phyloP scores from a whole-genome alignment of 129 eudicot genomes.

The Silybum marianum region DNA sequence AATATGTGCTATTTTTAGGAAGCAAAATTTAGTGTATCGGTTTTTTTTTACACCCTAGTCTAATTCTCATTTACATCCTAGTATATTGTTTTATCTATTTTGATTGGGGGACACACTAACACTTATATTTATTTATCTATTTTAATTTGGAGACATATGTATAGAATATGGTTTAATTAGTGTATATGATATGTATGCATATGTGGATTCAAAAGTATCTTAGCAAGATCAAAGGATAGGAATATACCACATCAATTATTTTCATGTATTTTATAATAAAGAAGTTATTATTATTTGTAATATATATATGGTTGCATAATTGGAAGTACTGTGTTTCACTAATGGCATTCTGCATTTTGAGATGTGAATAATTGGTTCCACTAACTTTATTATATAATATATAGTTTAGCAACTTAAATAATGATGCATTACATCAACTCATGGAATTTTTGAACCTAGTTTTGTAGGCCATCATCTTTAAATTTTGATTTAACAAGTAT shows the following conservation, averaged over 20 bases:
- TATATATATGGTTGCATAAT: constrained; percentile 3
- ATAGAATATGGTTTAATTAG: background rate
- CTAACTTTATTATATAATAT: constrained; percentile 43
- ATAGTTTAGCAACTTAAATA: constrained; percentile 16
- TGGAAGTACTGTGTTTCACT: constrained; percentile 24
- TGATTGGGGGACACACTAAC: too few relatives aligned
- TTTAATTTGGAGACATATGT: too few relatives aligned
- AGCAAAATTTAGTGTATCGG: too few relatives aligned
- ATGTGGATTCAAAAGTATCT: background rate
- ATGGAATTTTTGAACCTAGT: constrained; percentile 55
- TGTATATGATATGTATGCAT: background rate
- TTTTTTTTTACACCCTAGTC: too few relatives aligned
- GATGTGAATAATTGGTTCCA: constrained; percentile 74
- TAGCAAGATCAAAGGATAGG: background rate
- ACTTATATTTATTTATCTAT: too few relatives aligned
- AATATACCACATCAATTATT: background rate
- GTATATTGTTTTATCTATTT: too few relatives aligned
- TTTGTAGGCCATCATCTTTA: constrained; percentile 68
- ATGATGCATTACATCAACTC: constrained; percentile 32
- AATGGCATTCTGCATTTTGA: constrained; percentile 20
- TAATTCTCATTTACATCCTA: too few relatives aligned
- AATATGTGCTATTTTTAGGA: background rate
- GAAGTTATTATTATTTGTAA: background rate
- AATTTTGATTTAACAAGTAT: too few relatives aligned
- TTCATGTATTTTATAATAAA: background rate